These are phyloP conservation scores for Globisporangium carolinianum DNA, from an alignment of 352 stramenopile species.

Conservation along the genomic window DNA sequence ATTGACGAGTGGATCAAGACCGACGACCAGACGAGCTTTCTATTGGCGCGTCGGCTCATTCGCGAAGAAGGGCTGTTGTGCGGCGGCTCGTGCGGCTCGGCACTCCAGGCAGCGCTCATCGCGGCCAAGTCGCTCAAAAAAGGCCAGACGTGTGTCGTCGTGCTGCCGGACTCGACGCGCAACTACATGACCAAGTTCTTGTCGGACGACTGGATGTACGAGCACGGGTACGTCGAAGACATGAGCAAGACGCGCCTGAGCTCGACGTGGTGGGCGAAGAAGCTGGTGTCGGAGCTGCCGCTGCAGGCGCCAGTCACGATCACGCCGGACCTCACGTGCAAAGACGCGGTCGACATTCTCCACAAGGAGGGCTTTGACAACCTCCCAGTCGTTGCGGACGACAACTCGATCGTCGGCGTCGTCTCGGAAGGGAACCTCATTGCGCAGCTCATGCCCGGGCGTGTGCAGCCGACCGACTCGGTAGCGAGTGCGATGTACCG, in stretches of 20 bases:
- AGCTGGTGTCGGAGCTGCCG: conserved; percentile 72
- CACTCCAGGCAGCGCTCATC: conserved; percentile 74
- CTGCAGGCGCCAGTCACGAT: conserved; percentile 86
- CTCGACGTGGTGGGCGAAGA: conserved; percentile 91
- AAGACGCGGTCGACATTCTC: conserved; percentile 91
- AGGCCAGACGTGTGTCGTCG: conserved; percentile 91
- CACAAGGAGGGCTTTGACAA: conserved; percentile 88
- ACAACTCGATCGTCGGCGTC: conserved; percentile 84
- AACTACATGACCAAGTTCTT: conserved; percentile 99
- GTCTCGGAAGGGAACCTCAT: conserved; percentile 95
- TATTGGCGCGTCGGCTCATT: conserved; percentile 93
- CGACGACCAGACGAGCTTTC: conserved; percentile 91
- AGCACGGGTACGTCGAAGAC: conserved; percentile 65
- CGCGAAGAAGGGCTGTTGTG: conserved; percentile 93
- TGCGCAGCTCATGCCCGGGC: conserved; percentile 81
- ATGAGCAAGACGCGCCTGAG: conserved; percentile 64
- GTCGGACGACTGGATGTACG: conserved; percentile 92
- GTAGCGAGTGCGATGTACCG: conserved; percentile 91
- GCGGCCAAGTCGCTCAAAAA: conserved; percentile 70
- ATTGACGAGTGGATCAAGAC: conserved; percentile 94
- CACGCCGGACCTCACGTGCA: conserved; percentile 70
- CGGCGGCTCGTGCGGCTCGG: conserved; percentile 89
- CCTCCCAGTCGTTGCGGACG: conserved; percentile 61
- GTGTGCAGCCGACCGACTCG: conserved; percentile 71
- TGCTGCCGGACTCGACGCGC: conserved; percentile 92